Base-by-base conservation (phyloP, 2,329 filamentous ascomycete genomes). In the Fusarium irregulare region DNA sequence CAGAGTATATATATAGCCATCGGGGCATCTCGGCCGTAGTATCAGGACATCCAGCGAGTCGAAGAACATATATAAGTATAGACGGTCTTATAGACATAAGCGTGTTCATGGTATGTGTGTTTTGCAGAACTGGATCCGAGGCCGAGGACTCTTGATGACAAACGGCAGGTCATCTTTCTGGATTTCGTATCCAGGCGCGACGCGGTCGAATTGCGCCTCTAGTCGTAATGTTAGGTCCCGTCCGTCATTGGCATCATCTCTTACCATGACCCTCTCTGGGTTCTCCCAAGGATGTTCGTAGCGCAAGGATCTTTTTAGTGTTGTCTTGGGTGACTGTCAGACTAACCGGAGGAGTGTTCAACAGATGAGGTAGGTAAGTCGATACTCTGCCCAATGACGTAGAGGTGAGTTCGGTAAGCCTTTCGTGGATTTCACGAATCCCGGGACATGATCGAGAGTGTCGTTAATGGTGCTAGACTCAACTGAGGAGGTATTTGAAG, bases 341-440 rank as follows among this genome's bases (percentile, higher is more conserved):
- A 3, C 13, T 32, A 8, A 32, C 1, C 7, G 7, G 30, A 32
- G 30, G 7, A 32, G 7, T 1, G 30, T 21, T 21, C 30, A 14
- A 12, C 14, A 3, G 30, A 32, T 14, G 30, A 11, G 1, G 10
- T 28, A 28, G 27, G 27, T 28, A 4, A 28, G 27, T 28, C 27
- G 5, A 12, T 28, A 13, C 27, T 12, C 27, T 28, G 27, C 27
- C 27, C 11, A 12, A 5, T 28, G 27, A 11, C 27, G 27, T 1
- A 1, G 27, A 2, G 11, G 27, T 12, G 4, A 6, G 11, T 28
- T 28, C 11, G 11, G 11, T 28, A 0, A 12, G 1, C 27, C 27
- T 28, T 28, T 28, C 27, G 11, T 28, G 11, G 27, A 28, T 1
- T 28, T 28, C 27, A 6, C 27, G 27, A 28, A 28, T 6, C 0